Conservation (phyloP, 495 filamentous ascomycete species). For the Aspergillus kassunensis region DNA sequence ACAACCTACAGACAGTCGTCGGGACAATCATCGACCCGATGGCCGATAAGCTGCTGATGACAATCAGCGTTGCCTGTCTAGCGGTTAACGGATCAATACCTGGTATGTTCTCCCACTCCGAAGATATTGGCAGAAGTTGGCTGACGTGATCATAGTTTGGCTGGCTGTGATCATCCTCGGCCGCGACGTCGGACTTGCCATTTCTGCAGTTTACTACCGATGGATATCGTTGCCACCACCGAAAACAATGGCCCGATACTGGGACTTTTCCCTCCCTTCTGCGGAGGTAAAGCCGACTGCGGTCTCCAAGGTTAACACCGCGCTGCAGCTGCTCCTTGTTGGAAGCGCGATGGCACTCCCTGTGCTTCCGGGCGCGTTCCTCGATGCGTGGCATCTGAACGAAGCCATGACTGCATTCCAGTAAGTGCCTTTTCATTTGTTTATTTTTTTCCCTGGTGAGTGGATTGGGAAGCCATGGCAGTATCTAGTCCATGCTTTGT, state of each 20-base stretch:
- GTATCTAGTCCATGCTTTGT: slow-evolving; percentile 11
- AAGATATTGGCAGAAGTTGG: background rate
- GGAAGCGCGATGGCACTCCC: slow-evolving; percentile 73
- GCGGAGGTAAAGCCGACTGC: slow-evolving; percentile 90
- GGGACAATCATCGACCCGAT: slow-evolving; percentile 96
- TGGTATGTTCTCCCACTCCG: slow-evolving; percentile 45
- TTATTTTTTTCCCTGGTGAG: background rate
- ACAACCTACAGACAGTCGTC: slow-evolving; percentile 86
- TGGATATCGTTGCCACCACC: slow-evolving; percentile 91
- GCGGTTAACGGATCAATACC: slow-evolving; percentile 78
- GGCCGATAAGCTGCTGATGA: slow-evolving; percentile 96
- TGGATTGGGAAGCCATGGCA: slow-evolving; percentile 1
- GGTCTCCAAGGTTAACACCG: slow-evolving; percentile 88
- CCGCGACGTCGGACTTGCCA: slow-evolving; percentile 78
- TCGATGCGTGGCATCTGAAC: slow-evolving; percentile 47
- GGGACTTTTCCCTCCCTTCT: slow-evolving; percentile 91
- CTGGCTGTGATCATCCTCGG: slow-evolving; percentile 85
- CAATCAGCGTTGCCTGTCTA: slow-evolving; percentile 75
- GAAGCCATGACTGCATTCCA: slow-evolving; percentile 61
- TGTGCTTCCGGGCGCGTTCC: slow-evolving; percentile 47
- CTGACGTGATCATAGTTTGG: slow-evolving; percentile 56
- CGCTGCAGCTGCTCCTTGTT: slow-evolving; percentile 73
- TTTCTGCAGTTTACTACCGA: slow-evolving; percentile 89
- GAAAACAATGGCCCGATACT: slow-evolving; percentile 90
- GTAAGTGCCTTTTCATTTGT: slow-evolving; percentile 47